Percentiles rank a stretch among this genome's conserved stretches.
phyloP scores from a whole-genome alignment of 2,329 filamentous ascomycete genomes.

The Aspergillus bombycis region DNA sequence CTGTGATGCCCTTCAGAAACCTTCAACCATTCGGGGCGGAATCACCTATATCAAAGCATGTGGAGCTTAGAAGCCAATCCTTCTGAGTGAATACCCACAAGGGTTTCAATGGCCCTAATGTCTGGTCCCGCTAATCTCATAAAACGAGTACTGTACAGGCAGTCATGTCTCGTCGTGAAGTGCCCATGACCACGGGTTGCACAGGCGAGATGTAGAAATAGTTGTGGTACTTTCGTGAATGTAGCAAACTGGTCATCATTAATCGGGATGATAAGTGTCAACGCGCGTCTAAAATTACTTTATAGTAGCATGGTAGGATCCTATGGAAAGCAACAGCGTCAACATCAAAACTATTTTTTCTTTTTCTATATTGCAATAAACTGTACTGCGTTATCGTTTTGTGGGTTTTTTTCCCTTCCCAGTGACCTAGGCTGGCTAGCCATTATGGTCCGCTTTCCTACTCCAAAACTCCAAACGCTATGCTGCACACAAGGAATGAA shows the following conservation, averaged over 20 bases:
- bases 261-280: background rate
- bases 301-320: background rate
- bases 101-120: background rate
- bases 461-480: slow-evolving; percentile 48
- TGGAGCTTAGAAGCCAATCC: background rate
- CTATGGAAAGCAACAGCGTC: slow-evolving; percentile 3
- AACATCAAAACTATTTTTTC: slow-evolving; percentile 21
- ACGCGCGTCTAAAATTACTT: background rate
- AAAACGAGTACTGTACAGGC: background rate
- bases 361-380: slow-evolving; percentile 16
- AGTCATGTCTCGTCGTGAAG: background rate
- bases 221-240: background rate
- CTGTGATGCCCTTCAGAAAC: background rate
- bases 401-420: slow-evolving; percentile 14
- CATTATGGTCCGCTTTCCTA: slow-evolving; percentile 20
- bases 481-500: slow-evolving; percentile 32
- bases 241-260: background rate
- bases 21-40: background rate
- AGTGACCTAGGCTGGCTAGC: slow-evolving; percentile 18
- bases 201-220: background rate
- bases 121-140: background rate
- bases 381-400: slow-evolving; percentile 20
- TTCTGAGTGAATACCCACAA: background rate
- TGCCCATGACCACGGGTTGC: background rate
- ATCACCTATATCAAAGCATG: background rate